Evolutionary conservation across 345 rosid species (phyloP).

Genomic region (Cardamine resedifolia): DNA sequence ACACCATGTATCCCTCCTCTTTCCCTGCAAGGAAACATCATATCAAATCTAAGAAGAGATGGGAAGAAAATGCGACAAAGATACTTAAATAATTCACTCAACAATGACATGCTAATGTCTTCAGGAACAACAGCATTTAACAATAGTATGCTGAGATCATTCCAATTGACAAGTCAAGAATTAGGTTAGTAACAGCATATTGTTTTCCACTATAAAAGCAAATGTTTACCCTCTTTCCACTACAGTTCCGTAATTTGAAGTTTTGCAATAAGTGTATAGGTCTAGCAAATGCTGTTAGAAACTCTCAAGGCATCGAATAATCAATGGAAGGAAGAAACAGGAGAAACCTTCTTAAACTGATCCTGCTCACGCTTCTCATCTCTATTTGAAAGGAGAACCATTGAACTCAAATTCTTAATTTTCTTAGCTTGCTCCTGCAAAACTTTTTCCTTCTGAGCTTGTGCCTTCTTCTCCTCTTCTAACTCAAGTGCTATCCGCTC

Average conservation of each 20-base stretch:
- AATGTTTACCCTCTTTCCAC: conserved; percentile 12
- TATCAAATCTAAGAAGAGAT: conserved; percentile 27
- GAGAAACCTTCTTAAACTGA: conserved; percentile 63
- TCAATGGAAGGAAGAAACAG: conserved; percentile 1
- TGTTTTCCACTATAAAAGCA: neutral
- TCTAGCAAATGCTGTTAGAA: conserved; percentile 6
- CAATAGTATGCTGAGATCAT: conserved; percentile 4
- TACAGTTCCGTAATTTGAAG: neutral
- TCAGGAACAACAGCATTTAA: conserved; percentile 5
- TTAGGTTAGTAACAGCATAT: conserved; percentile 2
- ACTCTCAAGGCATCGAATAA: neutral
- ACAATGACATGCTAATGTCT: conserved; percentile 8
- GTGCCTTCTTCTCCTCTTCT: conserved; percentile 96
- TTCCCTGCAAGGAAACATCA: conserved; percentile 48
- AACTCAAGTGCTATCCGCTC: conserved; percentile 87
- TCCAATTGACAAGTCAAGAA: conserved; percentile 16
- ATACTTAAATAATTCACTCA: neutral
- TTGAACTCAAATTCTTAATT: conserved; percentile 84
- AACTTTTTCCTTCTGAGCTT: conserved; percentile 86
- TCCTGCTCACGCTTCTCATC: conserved; percentile 61
- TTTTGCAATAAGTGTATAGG: neutral
- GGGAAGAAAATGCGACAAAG: neutral
- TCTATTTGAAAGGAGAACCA: conserved; percentile 76
- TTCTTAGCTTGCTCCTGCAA: conserved; percentile 91
- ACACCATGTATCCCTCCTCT: conserved; percentile 97